Conservation (phyloP, 1,284 basidiomycete genomes). For the Irpex rosettiformis region DNA sequence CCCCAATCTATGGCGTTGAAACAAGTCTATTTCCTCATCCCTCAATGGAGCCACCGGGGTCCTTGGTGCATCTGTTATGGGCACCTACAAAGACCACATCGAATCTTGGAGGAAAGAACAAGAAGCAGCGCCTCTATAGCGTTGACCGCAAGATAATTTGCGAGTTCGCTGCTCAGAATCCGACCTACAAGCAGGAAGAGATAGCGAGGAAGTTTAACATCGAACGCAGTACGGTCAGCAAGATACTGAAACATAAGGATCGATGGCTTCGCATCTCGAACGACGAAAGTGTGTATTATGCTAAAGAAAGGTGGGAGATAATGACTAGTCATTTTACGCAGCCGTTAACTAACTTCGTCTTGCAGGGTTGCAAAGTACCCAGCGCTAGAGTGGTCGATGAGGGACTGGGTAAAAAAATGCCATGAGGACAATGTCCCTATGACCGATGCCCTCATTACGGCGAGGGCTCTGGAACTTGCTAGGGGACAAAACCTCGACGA, state of each 20-base stretch:
- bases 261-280: constrained; percentile 74
- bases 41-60: constrained; percentile 35
- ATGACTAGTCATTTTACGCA: constrained; percentile 6
- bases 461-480: constrained; percentile 70
- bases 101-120: constrained; percentile 32
- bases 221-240: constrained; percentile 91
- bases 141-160: constrained; percentile 79
- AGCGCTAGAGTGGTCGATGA: constrained; percentile 64
- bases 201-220: constrained; percentile 75
- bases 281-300: constrained; percentile 51
- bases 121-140: constrained; percentile 69
- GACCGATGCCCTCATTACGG: constrained; percentile 69
- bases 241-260: constrained; percentile 82
- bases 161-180: constrained; percentile 57
- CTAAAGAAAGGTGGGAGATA: constrained; percentile 58
- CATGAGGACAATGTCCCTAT: constrained; percentile 48
- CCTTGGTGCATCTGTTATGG: constrained; percentile 58
- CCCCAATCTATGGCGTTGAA: not conserved
- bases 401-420: constrained; percentile 57
- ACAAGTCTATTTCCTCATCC: not conserved
- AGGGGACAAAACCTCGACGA: constrained; percentile 50
- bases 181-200: constrained; percentile 73
- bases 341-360: constrained; percentile 10
- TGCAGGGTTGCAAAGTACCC: constrained; percentile 75
- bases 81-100: constrained; percentile 28